Conservation (phyloP, 331 rosid genomes). For the Cydonia oblonga region DNA sequence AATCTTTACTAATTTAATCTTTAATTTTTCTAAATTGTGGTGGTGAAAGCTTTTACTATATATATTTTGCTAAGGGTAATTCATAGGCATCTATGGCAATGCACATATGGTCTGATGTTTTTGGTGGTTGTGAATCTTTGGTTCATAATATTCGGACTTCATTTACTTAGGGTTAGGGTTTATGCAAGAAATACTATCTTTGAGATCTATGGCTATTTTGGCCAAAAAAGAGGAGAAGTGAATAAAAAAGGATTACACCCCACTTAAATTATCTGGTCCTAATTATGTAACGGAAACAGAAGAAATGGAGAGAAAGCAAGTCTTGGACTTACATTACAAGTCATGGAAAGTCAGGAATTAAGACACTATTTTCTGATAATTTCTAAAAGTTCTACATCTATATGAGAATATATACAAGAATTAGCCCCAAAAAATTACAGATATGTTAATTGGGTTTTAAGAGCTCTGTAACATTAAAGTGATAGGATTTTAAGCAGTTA, state of each 20-base stretch:
- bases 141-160: background rate
- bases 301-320: background rate
- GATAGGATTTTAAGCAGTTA: background rate
- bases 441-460: background rate
- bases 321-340: background rate
- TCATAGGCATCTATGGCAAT: background rate
- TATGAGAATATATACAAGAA: background rate
- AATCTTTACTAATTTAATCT: background rate
- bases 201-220: background rate
- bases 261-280: background rate
- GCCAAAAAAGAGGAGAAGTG: background rate
- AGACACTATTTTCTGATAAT: background rate
- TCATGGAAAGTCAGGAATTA: slow-evolving; percentile 1
- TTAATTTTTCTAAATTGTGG: background rate
- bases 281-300: background rate
- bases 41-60: background rate
- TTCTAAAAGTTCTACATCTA: background rate
- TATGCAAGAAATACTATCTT: slow-evolving; percentile 3
- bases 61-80: background rate
- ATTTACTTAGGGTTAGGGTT: slow-evolving; percentile 63
- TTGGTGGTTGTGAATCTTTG: background rate
- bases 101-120: background rate
- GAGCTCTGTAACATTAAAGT: background rate
- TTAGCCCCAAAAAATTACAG: background rate
- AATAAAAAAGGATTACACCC: background rate